Conservation (phyloP, 1,139 yeast species). For the Geotrichum histeridarum region DNA sequence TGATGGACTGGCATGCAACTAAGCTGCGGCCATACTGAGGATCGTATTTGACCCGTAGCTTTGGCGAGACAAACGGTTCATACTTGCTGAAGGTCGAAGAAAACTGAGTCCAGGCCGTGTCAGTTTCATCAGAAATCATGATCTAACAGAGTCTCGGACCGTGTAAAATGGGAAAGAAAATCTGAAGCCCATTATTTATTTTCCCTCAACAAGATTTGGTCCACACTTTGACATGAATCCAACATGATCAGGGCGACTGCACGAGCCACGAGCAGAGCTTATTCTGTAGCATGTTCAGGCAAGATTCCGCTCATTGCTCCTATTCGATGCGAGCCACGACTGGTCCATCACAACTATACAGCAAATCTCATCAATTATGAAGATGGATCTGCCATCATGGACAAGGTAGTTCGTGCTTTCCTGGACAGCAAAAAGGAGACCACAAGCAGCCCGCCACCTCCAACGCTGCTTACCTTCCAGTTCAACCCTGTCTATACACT, state of each 20-base stretch:
- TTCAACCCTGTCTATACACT: conserved; percentile 83
- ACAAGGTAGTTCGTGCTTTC: conserved; percentile 53
- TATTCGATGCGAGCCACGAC: conserved; percentile 2
- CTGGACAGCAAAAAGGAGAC: conserved; percentile 50
- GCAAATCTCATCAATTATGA: conserved; percentile 5
- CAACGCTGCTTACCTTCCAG: conserved; percentile 70
- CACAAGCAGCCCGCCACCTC: conserved; percentile 42
- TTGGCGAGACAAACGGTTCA: background rate
- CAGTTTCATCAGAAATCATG: conserved; percentile 1
- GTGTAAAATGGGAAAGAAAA: too few species aligned
- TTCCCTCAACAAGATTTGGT: too few species aligned
- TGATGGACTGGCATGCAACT: conserved; percentile 1
- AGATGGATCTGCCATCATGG: conserved; percentile 46
- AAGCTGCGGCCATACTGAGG: background rate
- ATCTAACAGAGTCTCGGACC: too few species aligned
- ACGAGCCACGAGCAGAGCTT: background rate
- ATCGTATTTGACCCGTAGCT: background rate
- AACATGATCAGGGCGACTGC: too few species aligned
- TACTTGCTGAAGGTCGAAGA: background rate
- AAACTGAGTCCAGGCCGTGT: background rate
- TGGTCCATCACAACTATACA: conserved; percentile 17
- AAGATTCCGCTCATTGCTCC: conserved; percentile 5
- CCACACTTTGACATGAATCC: too few species aligned
- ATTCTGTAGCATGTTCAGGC: conserved; percentile 13
- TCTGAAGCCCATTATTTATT: too few species aligned